A percentile compares a stretch with the other conserved stretches of the same genome.
Evolutionary conservation across 176 grass and related monocot genomes (phyloP).

Genomic region (sorghum (Sorghum bicolor)): DNA sequence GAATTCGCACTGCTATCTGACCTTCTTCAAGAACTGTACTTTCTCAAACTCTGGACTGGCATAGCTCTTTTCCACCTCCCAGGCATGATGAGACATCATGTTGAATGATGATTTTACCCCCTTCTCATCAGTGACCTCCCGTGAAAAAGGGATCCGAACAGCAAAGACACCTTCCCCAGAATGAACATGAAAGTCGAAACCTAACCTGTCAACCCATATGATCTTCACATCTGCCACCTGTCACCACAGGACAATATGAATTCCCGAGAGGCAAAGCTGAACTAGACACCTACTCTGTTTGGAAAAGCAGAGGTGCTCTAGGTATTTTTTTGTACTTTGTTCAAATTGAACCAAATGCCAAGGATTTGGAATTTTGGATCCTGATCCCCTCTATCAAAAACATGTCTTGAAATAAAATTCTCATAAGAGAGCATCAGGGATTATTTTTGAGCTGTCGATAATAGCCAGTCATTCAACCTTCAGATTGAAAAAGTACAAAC

Average conservation of each 20-base stretch:
- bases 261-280: not conserved
- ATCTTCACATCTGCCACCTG: conserved; percentile 72
- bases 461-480: not conserved
- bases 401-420: not conserved
- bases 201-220: conserved; percentile 87
- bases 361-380: not conserved
- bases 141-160: conserved; percentile 75
- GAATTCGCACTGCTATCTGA: conserved; percentile 45
- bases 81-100: conserved; percentile 94
- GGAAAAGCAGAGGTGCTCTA: not conserved
- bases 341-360: not conserved
- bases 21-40: conserved; percentile 59
- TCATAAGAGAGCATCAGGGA: not conserved
- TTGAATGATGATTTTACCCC: conserved; percentile 90
- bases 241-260: conserved; percentile 11
- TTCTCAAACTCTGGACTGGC: conserved; percentile 73
- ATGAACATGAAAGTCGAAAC: conserved; percentile 74
- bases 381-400: not conserved
- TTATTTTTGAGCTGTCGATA: not conserved
- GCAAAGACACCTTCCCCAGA: conserved; percentile 58
- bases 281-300: not conserved
- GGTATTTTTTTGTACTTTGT: not conserved
- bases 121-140: conserved; percentile 81
- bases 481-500: not conserved
- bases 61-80: conserved; percentile 88